These are phyloP conservation scores for Smittium culicis DNA, from an alignment of 371 early-diverging fungal species.

Conservation along the genomic window DNA sequence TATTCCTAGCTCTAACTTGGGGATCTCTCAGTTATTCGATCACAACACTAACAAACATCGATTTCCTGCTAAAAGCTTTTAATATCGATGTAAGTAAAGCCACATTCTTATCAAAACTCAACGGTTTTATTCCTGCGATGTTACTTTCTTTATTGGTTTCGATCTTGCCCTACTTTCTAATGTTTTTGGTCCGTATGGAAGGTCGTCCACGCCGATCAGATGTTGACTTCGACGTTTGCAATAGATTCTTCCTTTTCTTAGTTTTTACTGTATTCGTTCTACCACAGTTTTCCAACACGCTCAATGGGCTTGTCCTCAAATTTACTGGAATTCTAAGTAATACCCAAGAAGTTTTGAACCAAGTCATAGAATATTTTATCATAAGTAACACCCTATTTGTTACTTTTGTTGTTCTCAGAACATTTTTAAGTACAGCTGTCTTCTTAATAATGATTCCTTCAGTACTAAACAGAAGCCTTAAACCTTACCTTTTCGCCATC, in stretches of 20 bases:
- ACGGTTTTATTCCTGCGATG: constrained; percentile 61
- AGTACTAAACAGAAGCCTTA: constrained; percentile 44
- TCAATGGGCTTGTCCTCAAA: not conserved
- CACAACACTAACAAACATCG: constrained; percentile 43
- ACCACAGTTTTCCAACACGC: constrained; percentile 2
- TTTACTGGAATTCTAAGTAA: constrained; percentile 1
- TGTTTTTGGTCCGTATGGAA: constrained; percentile 45
- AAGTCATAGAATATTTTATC: not conserved
- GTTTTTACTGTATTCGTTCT: constrained; percentile 50
- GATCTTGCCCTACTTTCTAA: constrained; percentile 56
- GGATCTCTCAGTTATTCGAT: constrained; percentile 48
- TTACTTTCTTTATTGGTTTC: constrained; percentile 54
- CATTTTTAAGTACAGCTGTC: not conserved
- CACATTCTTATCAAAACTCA: not conserved
- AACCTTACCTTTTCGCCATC: constrained; percentile 43
- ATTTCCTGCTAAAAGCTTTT: constrained; percentile 29
- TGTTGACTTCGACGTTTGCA: constrained; percentile 42
- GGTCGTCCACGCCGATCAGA: constrained; percentile 47
- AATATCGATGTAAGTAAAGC: not conserved
- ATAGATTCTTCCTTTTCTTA: constrained; percentile 64
- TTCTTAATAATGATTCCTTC: constrained; percentile 17
- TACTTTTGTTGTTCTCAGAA: not conserved
- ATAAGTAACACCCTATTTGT: not conserved
- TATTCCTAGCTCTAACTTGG: constrained; percentile 55
- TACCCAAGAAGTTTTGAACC: not conserved